Conservation (phyloP, 1,284 basidiomycete species). For the Trichosporon sp. region DNA sequence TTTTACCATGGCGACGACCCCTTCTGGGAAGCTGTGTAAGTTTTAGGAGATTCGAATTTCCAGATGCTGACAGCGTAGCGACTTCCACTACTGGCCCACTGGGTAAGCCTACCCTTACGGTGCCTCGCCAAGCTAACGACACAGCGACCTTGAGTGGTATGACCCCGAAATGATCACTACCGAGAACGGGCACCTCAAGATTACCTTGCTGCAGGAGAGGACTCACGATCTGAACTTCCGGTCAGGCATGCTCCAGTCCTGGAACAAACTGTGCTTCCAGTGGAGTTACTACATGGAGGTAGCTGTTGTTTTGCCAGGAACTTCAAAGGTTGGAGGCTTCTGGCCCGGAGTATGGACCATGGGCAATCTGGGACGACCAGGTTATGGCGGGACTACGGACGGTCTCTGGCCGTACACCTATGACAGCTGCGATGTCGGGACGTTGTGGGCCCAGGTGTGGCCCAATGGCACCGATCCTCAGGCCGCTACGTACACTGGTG, state of each 20-base stretch:
- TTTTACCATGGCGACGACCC: constrained; percentile 63
- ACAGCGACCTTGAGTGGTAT: constrained; percentile 67
- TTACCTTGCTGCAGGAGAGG: constrained; percentile 64
- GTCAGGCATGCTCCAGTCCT: constrained; percentile 53
- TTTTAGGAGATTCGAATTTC: not conserved
- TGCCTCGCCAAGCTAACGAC: not conserved
- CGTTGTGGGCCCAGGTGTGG: constrained; percentile 57
- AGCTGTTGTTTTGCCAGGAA: constrained; percentile 75
- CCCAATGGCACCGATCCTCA: constrained; percentile 42
- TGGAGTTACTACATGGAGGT: constrained; percentile 50
- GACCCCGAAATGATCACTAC: constrained; percentile 79
- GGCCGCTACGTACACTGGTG: constrained; percentile 25
- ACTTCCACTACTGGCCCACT: constrained; percentile 68
- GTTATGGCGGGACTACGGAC: constrained; percentile 73
- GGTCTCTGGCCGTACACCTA: constrained; percentile 56
- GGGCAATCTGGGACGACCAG: constrained; percentile 82
- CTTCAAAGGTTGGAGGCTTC: constrained; percentile 51
- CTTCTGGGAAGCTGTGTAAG: constrained; percentile 48
- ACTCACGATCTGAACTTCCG: constrained; percentile 72
- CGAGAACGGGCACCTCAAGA: constrained; percentile 67
- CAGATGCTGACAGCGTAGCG: constrained; percentile 25
- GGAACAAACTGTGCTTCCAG: constrained; percentile 84
- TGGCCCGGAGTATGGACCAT: constrained; percentile 86
- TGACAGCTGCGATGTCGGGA: constrained; percentile 75
- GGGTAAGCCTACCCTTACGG: constrained; percentile 23